Evolutionary conservation across 176 grass and related monocot species (phyloP), one percentile per base, ranked within the genome.

Genomic region (Juncus inflexus): DNA sequence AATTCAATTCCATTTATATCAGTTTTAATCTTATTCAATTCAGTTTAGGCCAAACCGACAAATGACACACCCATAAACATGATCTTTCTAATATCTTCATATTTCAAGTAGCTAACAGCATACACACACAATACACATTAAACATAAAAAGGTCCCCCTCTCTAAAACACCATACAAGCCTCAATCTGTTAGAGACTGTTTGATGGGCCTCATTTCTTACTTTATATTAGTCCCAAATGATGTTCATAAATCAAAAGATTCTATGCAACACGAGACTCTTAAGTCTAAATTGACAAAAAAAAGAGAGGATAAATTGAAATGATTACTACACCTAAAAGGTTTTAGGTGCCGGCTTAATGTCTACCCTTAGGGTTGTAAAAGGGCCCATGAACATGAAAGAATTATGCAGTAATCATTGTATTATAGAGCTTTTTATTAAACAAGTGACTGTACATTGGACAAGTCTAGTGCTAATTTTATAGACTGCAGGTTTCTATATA

Each of bases 351-450:
- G 54, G 55, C 68, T 71, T 71, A 41, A 16, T 71, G 8, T 71
- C 53, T 71, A 60, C 50, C 42, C 68, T 71, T 71, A 71, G 52
- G 67, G 13, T 58, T 5, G 50, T 19, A 5, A 71, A 58, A 71
- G 68, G 54, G 9, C 9, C 53, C 54, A 19, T 59, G 38, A 59
- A 52, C 15, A 0, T 15, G 15, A 71, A 45, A 71, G 2, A 58
- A 71, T 71, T 71, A 71, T 71, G 68, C 39, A 59, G 14, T 71
- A 59, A 71, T 71, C 39, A 71, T 71, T 71, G 43, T 36, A 71
- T 42, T 9, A 60, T 13, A 71, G 35, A 6, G 68, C 52, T 59
- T 71, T 59, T 71, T 60, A 47, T 55, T 35, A 47, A 40, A 28
- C 12, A 55, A 55, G 13, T 5, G 13, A 37, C 66, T 69, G 55